phyloP scores from a whole-genome alignment of 352 stramenopile genomes.

The Globisporangium nagaii region DNA sequence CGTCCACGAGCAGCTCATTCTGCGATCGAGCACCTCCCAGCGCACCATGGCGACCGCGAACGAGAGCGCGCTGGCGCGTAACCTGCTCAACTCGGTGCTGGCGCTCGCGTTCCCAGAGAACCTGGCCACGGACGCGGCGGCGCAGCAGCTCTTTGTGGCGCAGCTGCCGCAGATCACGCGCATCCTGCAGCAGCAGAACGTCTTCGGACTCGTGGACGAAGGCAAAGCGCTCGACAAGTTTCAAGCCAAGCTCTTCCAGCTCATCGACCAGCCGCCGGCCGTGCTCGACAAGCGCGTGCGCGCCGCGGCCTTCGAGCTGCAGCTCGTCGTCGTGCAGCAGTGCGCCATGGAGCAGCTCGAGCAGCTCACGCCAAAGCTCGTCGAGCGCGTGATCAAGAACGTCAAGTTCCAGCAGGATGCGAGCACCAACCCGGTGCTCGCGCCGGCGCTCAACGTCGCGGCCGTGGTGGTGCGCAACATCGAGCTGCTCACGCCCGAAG shows the following conservation, averaged over 20 bases:
- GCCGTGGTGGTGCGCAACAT: conserved; percentile 40
- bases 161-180: conserved; percentile 44
- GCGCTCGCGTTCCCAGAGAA: conserved; percentile 63
- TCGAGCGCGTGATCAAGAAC: conserved; percentile 59
- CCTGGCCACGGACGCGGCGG: conserved; percentile 29
- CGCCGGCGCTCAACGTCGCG: conserved; percentile 37
- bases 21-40: neutral
- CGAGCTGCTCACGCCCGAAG: conserved; percentile 47
- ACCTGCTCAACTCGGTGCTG: conserved; percentile 75
- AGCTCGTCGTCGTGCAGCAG: conserved; percentile 54
- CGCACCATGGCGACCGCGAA: conserved; percentile 16
- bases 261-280: conserved; percentile 38
- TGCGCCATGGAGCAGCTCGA: conserved; percentile 58
- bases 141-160: conserved; percentile 37
- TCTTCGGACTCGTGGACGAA: conserved; percentile 68
- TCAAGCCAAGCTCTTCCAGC: conserved; percentile 49
- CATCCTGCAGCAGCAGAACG: conserved; percentile 56
- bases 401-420: conserved; percentile 53
- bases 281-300: conserved; percentile 22
- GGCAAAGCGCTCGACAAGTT: conserved; percentile 78
- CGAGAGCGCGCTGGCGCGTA: conserved; percentile 52
- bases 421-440: conserved; percentile 17
- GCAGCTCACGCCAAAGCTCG: conserved; percentile 39
- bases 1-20: neutral
- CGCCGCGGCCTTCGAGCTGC: conserved; percentile 51